Evolutionary conservation across 1,284 basidiomycete genomes (phyloP), one percentile per base, ranked within the genome.

Genomic region (Ganoderma meredithae): DNA sequence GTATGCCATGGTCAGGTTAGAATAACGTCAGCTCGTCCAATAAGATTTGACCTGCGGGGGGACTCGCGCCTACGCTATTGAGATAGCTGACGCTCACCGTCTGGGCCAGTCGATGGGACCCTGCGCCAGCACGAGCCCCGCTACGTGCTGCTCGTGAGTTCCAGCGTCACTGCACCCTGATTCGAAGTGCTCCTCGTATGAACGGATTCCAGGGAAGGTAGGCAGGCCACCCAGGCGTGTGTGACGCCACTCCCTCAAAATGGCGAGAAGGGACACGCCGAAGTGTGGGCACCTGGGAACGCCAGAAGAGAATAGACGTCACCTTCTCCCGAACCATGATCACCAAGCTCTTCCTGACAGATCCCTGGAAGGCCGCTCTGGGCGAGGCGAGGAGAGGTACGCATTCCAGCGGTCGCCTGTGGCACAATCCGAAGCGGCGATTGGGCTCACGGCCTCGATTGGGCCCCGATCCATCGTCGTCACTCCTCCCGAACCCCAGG

Each of bases 11-110:
- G 58, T 60, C 58, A 60, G 39, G 22, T 41, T 40, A 41, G 39
- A 40, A 60, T 60, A 40, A 60, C n/a, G 58, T 41, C 58, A 60
- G 58, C 39, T 60, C n/a, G 58, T 41, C 39, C 39, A 58, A 58
- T 58, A 58, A 27, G 58, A 41, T 41, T 25, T 40, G 39, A 40
- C 58, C 58, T 40, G 56, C 39, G 36, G 22, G 12, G 12, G 10
- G 22, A 40, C 40, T 60, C 58, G 39, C 39, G 58, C 39, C 19
- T 60, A n/a, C n/a, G 22, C 39, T 22, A 60, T 41, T 12, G 36
- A 60, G 22, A 43, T 41, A 13, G 39, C 25, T 60, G 58, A 40
- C 22, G 58, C 36, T 13, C 58, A 22, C 19, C n/a, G 58, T 13
- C 39, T 41, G 58, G 36, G 13, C 58, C 36, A 40, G n/a, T 60